These are phyloP conservation scores for Camptophora hylomeconis DNA, from an alignment of 2,329 filamentous ascomycete species.

Conservation along the genomic window DNA sequence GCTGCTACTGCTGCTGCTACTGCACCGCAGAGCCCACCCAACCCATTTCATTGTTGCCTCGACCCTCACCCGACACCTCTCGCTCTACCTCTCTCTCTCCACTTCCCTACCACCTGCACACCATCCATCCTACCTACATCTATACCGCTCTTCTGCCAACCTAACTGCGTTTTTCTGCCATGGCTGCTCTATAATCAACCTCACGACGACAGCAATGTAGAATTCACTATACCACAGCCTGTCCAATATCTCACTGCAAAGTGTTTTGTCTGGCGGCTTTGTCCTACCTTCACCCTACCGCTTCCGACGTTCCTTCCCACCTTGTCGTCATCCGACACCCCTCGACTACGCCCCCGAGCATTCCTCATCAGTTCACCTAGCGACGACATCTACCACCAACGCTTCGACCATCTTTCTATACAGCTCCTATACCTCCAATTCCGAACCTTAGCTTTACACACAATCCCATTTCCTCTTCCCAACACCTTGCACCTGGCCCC, in stretches of 20 bases:
- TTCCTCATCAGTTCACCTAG: conserved; percentile 6
- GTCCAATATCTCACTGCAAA: conserved; percentile 3
- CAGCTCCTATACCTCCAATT: conserved; percentile 4
- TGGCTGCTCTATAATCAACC: conserved; percentile 5
- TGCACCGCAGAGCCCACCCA: conserved; percentile 1
- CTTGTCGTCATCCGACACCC: conserved; percentile 1
- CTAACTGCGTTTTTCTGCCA: conserved; percentile 3
- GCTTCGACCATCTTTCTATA: conserved; percentile 4
- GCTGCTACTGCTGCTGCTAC: conserved; percentile 1
- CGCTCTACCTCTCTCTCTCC: too few relatives aligned
- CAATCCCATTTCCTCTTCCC: too few relatives aligned
- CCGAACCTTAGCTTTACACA: too few relatives aligned
- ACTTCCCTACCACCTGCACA: conserved; percentile 1
- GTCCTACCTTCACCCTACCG: conserved; percentile 1
- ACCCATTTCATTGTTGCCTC: conserved; percentile 1
- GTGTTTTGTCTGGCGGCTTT: conserved; percentile 6
- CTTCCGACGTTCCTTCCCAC: conserved; percentile 5
- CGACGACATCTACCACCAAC: conserved; percentile 3
- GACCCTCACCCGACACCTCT: not conserved
- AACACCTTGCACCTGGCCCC: too few relatives aligned
- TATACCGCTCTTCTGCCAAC: conserved; percentile 5
- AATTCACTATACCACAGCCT: conserved; percentile 3
- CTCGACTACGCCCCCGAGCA: conserved; percentile 2
- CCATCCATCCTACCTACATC: conserved; percentile 5
- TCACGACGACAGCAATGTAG: conserved; percentile 5